A percentile compares a stretch with the other conserved stretches of the same genome.
Conservation (phyloP, 2,329 filamentous ascomycete species). For the Rachicladosporium sp. region DNA sequence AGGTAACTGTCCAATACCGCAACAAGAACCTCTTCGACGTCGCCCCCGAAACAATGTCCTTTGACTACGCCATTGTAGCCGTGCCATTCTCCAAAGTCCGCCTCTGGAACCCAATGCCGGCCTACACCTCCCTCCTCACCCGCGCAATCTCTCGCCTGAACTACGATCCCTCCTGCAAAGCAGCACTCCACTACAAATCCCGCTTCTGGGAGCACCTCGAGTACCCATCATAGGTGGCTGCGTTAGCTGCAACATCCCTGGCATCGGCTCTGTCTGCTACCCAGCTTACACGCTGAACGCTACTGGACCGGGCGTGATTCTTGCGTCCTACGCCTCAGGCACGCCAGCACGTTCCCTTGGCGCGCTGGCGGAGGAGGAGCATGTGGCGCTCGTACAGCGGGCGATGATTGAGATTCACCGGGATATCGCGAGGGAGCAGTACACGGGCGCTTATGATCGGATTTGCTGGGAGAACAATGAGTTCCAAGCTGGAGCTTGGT, state of each 20-base stretch:
- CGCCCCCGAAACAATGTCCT: slow-evolving; percentile 36
- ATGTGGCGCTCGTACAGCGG: slow-evolving; percentile 50
- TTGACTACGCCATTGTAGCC: slow-evolving; percentile 56
- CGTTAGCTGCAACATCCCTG: slow-evolving; percentile 47
- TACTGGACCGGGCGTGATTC: slow-evolving; percentile 48
- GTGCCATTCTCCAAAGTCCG: slow-evolving; percentile 53
- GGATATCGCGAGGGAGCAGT: slow-evolving; percentile 45
- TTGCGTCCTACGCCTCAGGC: slow-evolving; percentile 46
- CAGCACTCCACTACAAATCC: slow-evolving; percentile 55
- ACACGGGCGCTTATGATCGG: slow-evolving; percentile 52
- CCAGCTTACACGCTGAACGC: slow-evolving; percentile 55
- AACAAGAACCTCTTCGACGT: slow-evolving; percentile 31
- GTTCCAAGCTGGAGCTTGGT: slow-evolving; percentile 52
- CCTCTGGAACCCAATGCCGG: slow-evolving; percentile 44
- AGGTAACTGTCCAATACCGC: slow-evolving; percentile 49
- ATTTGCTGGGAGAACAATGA: slow-evolving; percentile 55
- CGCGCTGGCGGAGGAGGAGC: slow-evolving; percentile 44
- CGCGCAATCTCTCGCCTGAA: slow-evolving; percentile 38
- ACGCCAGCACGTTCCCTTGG: slow-evolving; percentile 34
- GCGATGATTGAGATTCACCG: slow-evolving; percentile 59
- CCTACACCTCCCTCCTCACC: slow-evolving; percentile 37
- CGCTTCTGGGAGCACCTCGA: slow-evolving; percentile 47
- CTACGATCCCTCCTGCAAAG: slow-evolving; percentile 41
- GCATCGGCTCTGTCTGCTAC: slow-evolving; percentile 53
- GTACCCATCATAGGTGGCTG: slow-evolving; percentile 52